A percentile compares a stretch with the other conserved stretches of the same genome.
Conservation (phyloP, 1,284 basidiomycete species). For the Ustilago shanxiensis region DNA sequence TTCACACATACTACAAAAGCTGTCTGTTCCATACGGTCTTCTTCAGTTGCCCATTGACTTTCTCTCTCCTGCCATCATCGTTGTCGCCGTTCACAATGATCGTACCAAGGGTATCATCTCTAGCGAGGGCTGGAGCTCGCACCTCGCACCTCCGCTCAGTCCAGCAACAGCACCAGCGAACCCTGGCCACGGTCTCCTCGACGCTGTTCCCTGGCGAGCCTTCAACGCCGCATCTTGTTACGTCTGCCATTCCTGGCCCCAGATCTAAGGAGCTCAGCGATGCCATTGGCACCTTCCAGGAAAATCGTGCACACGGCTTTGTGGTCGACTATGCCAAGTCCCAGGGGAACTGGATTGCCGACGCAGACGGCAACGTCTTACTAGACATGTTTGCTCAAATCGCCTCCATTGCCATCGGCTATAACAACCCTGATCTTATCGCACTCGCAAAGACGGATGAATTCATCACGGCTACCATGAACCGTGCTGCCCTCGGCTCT, state of each 20-base stretch:
- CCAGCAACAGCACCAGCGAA: conserved; percentile 32
- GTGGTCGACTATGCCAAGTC: conserved; percentile 71
- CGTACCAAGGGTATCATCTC: conserved; percentile 15
- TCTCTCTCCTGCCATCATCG: neutral
- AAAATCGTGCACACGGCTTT: conserved; percentile 71
- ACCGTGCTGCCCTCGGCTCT: conserved; percentile 74
- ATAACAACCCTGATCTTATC: conserved; percentile 73
- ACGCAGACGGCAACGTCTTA: conserved; percentile 74
- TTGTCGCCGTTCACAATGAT: conserved; percentile 18
- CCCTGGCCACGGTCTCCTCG: conserved; percentile 36
- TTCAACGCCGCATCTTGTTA: conserved; percentile 48
- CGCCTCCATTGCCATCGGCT: conserved; percentile 70
- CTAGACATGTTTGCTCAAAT: conserved; percentile 75
- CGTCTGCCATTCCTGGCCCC: conserved; percentile 67
- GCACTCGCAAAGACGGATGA: conserved; percentile 69
- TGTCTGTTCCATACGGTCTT: neutral
- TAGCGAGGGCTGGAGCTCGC: conserved; percentile 21
- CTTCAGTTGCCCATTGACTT: neutral
- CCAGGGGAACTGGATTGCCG: conserved; percentile 72
- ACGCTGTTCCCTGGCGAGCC: conserved; percentile 66
- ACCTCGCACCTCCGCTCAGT: conserved; percentile 5
- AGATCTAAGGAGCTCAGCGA: conserved; percentile 59
- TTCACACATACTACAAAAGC: neutral
- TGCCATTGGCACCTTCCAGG: conserved; percentile 71
- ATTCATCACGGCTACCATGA: conserved; percentile 71